Evolutionary conservation across 179 eudicot species (phyloP), one percentile per base, ranked within the genome.

Genomic region (Silene noctiflora): DNA sequence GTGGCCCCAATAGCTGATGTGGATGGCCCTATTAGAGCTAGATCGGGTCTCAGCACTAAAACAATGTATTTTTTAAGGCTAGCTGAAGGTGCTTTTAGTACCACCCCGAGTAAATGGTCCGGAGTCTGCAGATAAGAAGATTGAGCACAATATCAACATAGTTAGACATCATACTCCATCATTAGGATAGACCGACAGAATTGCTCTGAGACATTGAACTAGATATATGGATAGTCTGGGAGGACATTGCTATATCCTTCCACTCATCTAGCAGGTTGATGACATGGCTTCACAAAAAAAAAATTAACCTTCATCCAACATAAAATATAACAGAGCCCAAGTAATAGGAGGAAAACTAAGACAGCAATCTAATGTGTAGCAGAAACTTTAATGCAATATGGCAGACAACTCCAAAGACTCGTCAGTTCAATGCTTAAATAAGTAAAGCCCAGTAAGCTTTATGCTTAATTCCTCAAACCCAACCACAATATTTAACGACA

Each of bases 51-150:
- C 82, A 96, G 74, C 69, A 96, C 89, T 59, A 96, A 76, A 75
- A 89, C 86, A 53, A 93, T 73, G 86, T 90, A 87, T 74, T 85
- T 87, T 81, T 88, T 93, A 42, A 33, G 76, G 80, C 62, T 86
- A 64, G 83, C 84, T 46, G 92, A 85, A 81, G 90, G 87, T 70
- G 87, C 77, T 87, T 96, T 93, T 61, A 93, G 75, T 39, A 96
- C 82, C 77, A 88, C 91, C 63, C 96, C 99, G 44, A 96, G 96
- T 81, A 91, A 85, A 85, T 96, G 98, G 77, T 93, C 92, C 86
- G 80, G 92, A 76, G 79, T 86, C 99, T 96, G 90, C 60, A 80
- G 78, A 81, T 83, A 58, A 22, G n/a, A 59, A 71, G 72, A 75
- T 65, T 31, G 64, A 75, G 67, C 75, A 71, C 46, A 75, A 25